These are phyloP conservation scores for Phytophthora foliorum DNA, from an alignment of 352 stramenopile species.

Conservation along the genomic window DNA sequence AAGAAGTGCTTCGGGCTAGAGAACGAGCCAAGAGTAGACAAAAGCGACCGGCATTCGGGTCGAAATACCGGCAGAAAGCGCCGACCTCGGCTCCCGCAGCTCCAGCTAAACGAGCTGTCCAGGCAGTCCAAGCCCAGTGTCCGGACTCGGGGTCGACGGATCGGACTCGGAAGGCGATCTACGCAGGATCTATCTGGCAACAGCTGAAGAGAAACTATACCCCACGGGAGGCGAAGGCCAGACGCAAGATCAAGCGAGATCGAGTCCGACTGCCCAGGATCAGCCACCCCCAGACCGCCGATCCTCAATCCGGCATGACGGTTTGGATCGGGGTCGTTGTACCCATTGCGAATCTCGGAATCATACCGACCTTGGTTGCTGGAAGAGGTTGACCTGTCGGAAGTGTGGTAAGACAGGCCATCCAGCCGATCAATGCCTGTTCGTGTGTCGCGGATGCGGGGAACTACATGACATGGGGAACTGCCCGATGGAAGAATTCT, in stretches of 20 bases:
- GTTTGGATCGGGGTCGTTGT: not conserved
- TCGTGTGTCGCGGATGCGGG: not conserved
- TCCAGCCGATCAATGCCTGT: not conserved
- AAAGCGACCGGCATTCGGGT: not conserved
- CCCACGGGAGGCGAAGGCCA: not conserved
- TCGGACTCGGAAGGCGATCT: not conserved
- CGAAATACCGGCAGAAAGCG: not conserved
- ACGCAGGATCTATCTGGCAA: not conserved
- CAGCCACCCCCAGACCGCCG: not conserved
- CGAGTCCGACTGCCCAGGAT: not conserved
- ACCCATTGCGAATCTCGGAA: not conserved
- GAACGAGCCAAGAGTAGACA: not conserved
- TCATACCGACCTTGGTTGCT: not conserved
- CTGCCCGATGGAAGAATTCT: not conserved
- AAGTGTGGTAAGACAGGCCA: not conserved
- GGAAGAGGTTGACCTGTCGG: not conserved
- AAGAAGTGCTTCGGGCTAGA: not conserved
- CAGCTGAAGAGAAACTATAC: not conserved
- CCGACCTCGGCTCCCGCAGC: not conserved
- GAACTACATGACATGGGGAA: not conserved
- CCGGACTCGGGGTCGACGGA: not conserved
- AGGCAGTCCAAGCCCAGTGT: not conserved
- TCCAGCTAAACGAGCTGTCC: not conserved
- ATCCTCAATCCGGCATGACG: not conserved
- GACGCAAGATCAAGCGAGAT: not conserved